phyloP scores from a whole-genome alignment of 371 early-diverging fungal species.

The Parasitella parasitica region DNA sequence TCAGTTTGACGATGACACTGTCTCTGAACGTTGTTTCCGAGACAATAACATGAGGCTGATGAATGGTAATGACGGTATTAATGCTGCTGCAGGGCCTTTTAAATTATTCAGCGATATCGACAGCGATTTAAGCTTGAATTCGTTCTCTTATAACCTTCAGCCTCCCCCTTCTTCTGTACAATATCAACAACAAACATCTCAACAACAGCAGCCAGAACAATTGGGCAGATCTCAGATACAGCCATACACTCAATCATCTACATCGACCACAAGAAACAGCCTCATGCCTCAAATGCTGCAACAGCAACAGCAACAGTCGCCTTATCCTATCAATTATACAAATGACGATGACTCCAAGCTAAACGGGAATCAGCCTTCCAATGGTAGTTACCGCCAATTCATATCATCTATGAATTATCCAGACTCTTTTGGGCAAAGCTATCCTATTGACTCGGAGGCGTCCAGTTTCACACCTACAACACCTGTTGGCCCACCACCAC shows the following conservation, averaged over 20 bases:
- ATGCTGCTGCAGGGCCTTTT: background rate
- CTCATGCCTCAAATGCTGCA: background rate
- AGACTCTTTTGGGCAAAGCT: conserved; percentile 8
- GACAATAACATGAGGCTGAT: conserved; percentile 13
- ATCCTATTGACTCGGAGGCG: background rate
- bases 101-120: background rate
- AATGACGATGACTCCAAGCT: background rate
- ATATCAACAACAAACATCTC: background rate
- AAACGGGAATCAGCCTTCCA: background rate
- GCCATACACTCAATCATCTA: background rate
- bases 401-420: conserved; percentile 1
- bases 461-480: background rate
- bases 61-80: background rate
- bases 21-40: conserved; percentile 15
- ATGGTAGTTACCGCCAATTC: background rate
- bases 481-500: background rate
- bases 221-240: background rate
- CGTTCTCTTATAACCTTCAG: background rate
- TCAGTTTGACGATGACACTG: conserved; percentile 18
- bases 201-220: background rate
- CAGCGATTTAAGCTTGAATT: background rate
- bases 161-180: background rate
- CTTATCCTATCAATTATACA: background rate
- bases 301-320: background rate
- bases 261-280: background rate